A percentile compares a stretch with the other conserved stretches of the same genome.
Conservation (phyloP, 345 rosid species). For the Viola odorata region DNA sequence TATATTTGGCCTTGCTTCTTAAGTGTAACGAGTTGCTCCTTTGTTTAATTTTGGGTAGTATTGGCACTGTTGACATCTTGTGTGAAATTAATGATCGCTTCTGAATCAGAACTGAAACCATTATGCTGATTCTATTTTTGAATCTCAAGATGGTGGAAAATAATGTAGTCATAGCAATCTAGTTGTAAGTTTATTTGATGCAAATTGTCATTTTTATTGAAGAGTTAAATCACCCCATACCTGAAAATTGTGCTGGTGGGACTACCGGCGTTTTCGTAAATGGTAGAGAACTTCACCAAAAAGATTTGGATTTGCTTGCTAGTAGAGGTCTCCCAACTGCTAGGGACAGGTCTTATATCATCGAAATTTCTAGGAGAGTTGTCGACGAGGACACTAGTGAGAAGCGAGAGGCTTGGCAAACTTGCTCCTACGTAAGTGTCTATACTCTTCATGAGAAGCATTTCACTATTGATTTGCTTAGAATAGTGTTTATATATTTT, state of each 20-base stretch:
- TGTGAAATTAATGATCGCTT: too few relatives aligned
- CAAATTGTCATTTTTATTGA: constrained; percentile 33
- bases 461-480: too few relatives aligned
- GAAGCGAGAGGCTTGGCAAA: constrained; percentile 82
- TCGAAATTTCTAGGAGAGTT: constrained; percentile 78
- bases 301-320: constrained; percentile 70
- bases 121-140: too few relatives aligned
- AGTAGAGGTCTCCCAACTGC: constrained; percentile 68
- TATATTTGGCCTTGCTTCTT: too few relatives aligned
- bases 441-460: not conserved
- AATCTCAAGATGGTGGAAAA: too few relatives aligned
- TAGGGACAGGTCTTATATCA: constrained; percentile 56
- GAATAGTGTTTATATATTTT: too few relatives aligned
- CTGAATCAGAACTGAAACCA: too few relatives aligned
- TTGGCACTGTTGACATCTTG: too few relatives aligned
- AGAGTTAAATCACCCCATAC: constrained; percentile 77
- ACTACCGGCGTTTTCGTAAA: constrained; percentile 68
- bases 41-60: too few relatives aligned
- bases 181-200: not conserved
- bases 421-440: constrained; percentile 91
- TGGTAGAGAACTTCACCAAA: constrained; percentile 83
- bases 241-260: constrained; percentile 74
- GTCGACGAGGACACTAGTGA: constrained; percentile 82
- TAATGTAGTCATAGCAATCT: constrained; percentile 1
- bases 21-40: too few relatives aligned